phyloP scores from a whole-genome alignment of 2,329 filamentous ascomycete genomes.

The Claviceps sp. region DNA sequence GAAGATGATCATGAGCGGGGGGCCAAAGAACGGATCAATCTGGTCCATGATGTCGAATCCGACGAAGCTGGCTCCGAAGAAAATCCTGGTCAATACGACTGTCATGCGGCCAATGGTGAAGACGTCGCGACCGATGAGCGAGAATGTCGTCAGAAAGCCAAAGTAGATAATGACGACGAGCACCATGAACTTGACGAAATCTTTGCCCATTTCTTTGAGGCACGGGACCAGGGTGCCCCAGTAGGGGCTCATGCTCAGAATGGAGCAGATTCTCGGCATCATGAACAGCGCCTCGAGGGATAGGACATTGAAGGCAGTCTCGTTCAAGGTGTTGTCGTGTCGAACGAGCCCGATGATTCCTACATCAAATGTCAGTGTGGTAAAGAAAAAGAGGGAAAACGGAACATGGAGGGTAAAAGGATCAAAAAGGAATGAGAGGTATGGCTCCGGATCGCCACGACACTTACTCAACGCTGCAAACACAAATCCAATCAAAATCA shows the following conservation, averaged over 20 bases:
- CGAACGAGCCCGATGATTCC: conserved; percentile 28
- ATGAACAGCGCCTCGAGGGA: conserved; percentile 81
- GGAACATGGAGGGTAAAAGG: neutral
- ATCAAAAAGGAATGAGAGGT: neutral
- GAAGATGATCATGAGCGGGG: conserved; percentile 56
- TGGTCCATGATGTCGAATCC: conserved; percentile 56
- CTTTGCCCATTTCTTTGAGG: conserved; percentile 86
- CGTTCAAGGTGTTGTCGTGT: conserved; percentile 48
- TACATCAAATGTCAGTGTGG: conserved; percentile 5
- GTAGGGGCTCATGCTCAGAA: conserved; percentile 76
- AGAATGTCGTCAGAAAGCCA: conserved; percentile 80
- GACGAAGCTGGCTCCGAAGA: conserved; percentile 63
- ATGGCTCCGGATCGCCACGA: neutral
- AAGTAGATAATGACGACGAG: conserved; percentile 72
- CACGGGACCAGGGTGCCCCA: conserved; percentile 86
- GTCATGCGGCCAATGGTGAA: conserved; percentile 57
- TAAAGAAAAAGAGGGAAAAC: neutral
- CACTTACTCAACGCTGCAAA: conserved; percentile 60
- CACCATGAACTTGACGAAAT: conserved; percentile 75
- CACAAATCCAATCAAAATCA: conserved; percentile 56
- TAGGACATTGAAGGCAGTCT: conserved; percentile 78
- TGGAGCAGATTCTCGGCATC: conserved; percentile 75
- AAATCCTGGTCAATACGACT: conserved; percentile 66
- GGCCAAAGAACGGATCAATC: conserved; percentile 45
- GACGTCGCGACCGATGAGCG: conserved; percentile 56